A percentile compares a stretch with the other conserved stretches of the same genome.
These are phyloP conservation scores for Xylaria longipes DNA, from an alignment of 495 filamentous ascomycete species.

Conservation along the genomic window DNA sequence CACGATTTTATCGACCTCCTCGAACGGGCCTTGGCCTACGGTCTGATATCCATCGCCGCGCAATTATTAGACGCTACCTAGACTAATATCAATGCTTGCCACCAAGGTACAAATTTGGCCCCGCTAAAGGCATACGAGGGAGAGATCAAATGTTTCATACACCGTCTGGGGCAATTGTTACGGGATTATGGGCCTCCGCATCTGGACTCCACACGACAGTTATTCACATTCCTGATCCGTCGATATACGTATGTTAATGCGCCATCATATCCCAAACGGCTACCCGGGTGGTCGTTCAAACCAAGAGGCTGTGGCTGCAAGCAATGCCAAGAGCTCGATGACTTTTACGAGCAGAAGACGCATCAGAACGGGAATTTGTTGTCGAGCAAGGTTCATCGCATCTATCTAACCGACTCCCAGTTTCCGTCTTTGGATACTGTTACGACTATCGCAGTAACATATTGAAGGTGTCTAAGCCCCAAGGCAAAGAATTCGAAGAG, in stretches of 20 bases:
- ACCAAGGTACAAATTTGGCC: not conserved
- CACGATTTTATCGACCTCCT: not conserved
- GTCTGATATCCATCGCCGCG: not conserved
- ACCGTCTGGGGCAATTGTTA: not conserved
- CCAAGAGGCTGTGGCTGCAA: not conserved
- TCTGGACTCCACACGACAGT: not conserved
- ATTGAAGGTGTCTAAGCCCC: not conserved
- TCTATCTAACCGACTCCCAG: not conserved
- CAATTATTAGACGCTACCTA: not conserved
- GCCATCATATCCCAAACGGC: not conserved
- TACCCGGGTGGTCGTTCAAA: not conserved
- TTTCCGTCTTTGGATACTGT: not conserved
- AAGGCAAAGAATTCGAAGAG: not conserved
- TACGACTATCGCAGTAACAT: not conserved
- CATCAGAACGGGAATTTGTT: not conserved
- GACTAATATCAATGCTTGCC: conserved; percentile 1
- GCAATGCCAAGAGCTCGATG: not conserved
- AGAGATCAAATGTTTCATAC: not conserved
- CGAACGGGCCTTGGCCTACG: not conserved
- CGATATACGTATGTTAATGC: not conserved
- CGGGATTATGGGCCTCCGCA: not conserved
- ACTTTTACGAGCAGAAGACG: not conserved
- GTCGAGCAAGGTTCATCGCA: not conserved
- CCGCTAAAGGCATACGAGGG: not conserved
- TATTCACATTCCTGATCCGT: not conserved